Evolutionary conservation across 2,329 filamentous ascomycete species (phyloP).

Genomic region (Stromatinia cepivora): DNA sequence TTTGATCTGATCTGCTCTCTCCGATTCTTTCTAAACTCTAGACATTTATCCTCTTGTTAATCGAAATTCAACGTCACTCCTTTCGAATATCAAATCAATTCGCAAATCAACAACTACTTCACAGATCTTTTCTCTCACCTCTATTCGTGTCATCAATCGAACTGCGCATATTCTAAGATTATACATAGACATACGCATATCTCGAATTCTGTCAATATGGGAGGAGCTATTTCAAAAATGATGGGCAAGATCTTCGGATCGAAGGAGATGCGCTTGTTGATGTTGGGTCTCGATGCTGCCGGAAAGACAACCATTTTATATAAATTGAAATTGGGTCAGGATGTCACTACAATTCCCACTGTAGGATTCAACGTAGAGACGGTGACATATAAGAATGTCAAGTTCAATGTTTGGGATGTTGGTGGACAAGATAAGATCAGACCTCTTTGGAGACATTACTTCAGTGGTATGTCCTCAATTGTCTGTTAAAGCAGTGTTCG

Average conservation of each 20-base stretch:
- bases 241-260: slow-evolving; percentile 99
- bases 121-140: neutral
- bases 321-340: slow-evolving; percentile 97
- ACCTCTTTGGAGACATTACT: slow-evolving; percentile 97
- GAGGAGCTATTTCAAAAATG: slow-evolving; percentile 89
- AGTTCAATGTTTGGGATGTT: slow-evolving; percentile 99
- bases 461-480: slow-evolving; percentile 61
- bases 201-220: slow-evolving; percentile 57
- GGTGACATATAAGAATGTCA: slow-evolving; percentile 98
- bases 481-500: neutral
- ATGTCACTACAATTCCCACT: slow-evolving; percentile 96
- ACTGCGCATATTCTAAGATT: neutral
- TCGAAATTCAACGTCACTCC: slow-evolving; percentile 12
- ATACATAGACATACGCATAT: neutral
- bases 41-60: neutral
- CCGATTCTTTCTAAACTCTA: neutral
- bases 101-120: neutral
- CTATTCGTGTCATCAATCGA: neutral
- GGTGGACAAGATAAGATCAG: slow-evolving; percentile 99
- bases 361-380: slow-evolving; percentile 99
- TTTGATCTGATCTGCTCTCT: neutral
- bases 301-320: slow-evolving; percentile 99
- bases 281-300: slow-evolving; percentile 96
- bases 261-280: slow-evolving; percentile 97
- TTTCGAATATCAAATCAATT: neutral